These are phyloP conservation scores for Ophiostoma perfectum DNA, from an alignment of 2,329 filamentous ascomycete species.

Conservation along the genomic window DNA sequence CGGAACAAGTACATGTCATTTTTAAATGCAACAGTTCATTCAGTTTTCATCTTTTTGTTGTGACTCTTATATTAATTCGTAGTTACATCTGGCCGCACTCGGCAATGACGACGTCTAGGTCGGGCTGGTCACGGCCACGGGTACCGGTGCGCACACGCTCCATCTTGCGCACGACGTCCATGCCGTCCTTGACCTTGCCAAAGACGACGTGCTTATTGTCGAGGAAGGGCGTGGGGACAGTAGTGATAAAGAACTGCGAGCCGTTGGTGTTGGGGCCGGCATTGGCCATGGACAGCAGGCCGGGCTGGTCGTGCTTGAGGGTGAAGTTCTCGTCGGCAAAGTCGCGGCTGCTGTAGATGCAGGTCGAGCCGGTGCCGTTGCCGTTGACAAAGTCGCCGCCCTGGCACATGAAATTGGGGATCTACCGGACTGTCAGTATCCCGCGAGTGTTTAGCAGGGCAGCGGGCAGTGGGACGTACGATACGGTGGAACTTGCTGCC, in stretches of 20 bases:
- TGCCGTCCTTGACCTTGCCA: conserved; percentile 79
- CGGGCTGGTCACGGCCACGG: conserved; percentile 70
- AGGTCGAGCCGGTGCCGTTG: conserved; percentile 81
- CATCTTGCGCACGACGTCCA: conserved; percentile 88
- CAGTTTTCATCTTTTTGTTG: too few species aligned
- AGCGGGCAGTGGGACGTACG: conserved; percentile 50
- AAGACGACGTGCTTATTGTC: conserved; percentile 95
- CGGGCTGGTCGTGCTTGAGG: conserved; percentile 70
- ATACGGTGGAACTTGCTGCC: conserved; percentile 91
- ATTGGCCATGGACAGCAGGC: conserved; percentile 91
- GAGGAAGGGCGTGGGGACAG: conserved; percentile 76
- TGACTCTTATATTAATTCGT: not conserved
- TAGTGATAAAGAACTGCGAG: conserved; percentile 96
- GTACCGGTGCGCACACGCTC: conserved; percentile 81
- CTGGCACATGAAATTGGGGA: conserved; percentile 96
- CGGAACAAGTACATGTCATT: too few species aligned
- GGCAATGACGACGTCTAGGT: conserved; percentile 74
- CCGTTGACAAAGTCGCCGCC: conserved; percentile 89
- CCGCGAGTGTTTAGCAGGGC: too few species aligned
- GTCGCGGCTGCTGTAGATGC: conserved; percentile 69
- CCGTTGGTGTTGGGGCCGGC: conserved; percentile 90
- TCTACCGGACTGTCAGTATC: conserved; percentile 46
- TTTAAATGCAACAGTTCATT: too few species aligned
- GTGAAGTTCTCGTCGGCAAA: conserved; percentile 91
- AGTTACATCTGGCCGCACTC: conserved; percentile 89